phyloP scores from a whole-genome alignment of 345 rosid species.

The Moringa oleifera region DNA sequence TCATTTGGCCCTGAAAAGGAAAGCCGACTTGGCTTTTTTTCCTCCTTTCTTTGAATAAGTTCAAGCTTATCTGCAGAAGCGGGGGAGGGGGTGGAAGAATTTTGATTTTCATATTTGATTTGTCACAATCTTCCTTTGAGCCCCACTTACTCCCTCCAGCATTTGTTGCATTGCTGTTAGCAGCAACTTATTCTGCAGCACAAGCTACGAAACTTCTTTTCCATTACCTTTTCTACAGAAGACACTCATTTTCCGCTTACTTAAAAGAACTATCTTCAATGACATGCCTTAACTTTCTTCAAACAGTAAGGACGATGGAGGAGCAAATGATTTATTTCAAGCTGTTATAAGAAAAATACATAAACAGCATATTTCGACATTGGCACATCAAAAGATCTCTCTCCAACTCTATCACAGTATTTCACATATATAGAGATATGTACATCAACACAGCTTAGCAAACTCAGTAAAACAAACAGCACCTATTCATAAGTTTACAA shows the following conservation, averaged over 20 bases:
- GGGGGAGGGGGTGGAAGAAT: not conserved
- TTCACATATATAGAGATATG: conserved; percentile 20
- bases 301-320: conserved; percentile 3
- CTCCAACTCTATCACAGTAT: conserved; percentile 18
- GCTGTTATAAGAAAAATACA: not conserved
- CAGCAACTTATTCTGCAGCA: not conserved
- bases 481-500: conserved; percentile 18
- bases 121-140: conserved; percentile 9
- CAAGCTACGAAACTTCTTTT: not conserved
- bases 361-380: not conserved
- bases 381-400: not conserved
- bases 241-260: not conserved
- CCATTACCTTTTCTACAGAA: not conserved
- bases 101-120: not conserved
- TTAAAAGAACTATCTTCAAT: not conserved
- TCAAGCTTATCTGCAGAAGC: conserved; percentile 23
- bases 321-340: conserved; percentile 13
- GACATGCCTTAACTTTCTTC: not conserved
- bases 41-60: conserved; percentile 4
- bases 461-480: conserved; percentile 15
- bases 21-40: conserved; percentile 7
- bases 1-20: conserved; percentile 17
- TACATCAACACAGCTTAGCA: conserved; percentile 25
- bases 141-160: conserved; percentile 3
- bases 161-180: not conserved